Base-by-base conservation (phyloP, 208 protist genomes). In the Crithidia sp. region DNA sequence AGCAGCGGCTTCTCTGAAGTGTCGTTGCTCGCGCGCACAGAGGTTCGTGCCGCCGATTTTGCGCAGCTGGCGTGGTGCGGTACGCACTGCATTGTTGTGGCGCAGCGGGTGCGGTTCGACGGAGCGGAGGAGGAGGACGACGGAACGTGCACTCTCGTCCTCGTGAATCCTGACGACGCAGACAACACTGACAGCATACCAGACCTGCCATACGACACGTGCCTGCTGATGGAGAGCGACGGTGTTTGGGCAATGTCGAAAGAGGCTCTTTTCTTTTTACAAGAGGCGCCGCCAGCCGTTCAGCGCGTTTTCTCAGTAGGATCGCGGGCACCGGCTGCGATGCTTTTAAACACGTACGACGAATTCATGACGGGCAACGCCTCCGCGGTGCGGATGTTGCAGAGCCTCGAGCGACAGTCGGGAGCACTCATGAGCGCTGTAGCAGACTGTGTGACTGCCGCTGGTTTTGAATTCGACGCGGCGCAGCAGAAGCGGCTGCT, bases 401-500 rank as follows among this genome's bases (percentile, higher is more conserved):
- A 80, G n/a, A 78, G 88, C 55, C 62, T 95, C 19, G 86, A 92
- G 77, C 68, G 67, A n/a, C 71, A 84, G 39, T 40, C 61, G 7
- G 58, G 74, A 53, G 76, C 57, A 45, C 81, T 99, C 44, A 70
- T 67, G 19, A 68, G 87, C 40, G 96, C 96, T 6, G 92, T 99
- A 2, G 78, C 89, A 41, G 83, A 89, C 45, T 99, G 97, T 81
- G 86, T 99, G 37, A 72, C 73, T 8, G 87, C 96, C 14, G 96
- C 97, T 0, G 88, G 86, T 4, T 90, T 91, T 67, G 94, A 98
- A 73, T 93, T 97, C 36, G 77, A 87, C 10, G 44, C 81, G 6
- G 57, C 63, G 5, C 83, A 95, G 53, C 96, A 99, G 67, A 91
- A 92, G 54, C 71, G 87, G 4, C 74, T 99, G 28, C 75, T 99